These are phyloP conservation scores for Xylariaceae sp. DNA, from an alignment of 2,329 filamentous ascomycete species.

Conservation along the genomic window DNA sequence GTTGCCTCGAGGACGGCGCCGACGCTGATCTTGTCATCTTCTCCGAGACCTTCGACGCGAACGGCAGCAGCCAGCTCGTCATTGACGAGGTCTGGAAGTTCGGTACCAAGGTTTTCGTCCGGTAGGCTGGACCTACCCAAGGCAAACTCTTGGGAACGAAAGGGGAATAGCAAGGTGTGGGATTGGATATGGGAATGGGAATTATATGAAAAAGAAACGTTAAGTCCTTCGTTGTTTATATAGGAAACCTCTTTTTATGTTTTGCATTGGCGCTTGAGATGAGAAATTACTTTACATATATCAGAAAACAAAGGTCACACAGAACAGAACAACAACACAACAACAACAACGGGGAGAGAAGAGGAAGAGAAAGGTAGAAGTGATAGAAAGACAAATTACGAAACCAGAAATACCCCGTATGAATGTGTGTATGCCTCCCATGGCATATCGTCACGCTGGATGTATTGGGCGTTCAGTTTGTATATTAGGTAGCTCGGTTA, in stretches of 20 bases:
- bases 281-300: background rate
- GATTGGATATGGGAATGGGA: too few relatives aligned
- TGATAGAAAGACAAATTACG: too few relatives aligned
- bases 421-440: too few relatives aligned
- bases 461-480: too few relatives aligned
- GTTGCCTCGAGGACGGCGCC: constrained; percentile 55
- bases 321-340: background rate
- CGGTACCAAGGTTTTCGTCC: constrained; percentile 48
- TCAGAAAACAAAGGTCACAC: background rate
- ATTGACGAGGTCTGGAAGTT: constrained; percentile 82
- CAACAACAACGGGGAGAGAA: background rate
- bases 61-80: constrained; percentile 47
- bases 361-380: background rate
- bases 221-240: too few relatives aligned
- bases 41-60: constrained; percentile 44
- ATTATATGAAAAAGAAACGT: too few relatives aligned
- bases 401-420: too few relatives aligned
- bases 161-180: too few relatives aligned
- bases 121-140: constrained; percentile 12
- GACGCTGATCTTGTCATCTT: constrained; percentile 68
- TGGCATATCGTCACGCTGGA: too few relatives aligned
- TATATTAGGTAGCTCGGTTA: too few relatives aligned
- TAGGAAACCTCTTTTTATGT: background rate
- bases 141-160: background rate
- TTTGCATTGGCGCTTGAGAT: background rate